Base-by-base conservation (phyloP, 2,329 filamentous ascomycete genomes). In the Zalaria sp. region DNA sequence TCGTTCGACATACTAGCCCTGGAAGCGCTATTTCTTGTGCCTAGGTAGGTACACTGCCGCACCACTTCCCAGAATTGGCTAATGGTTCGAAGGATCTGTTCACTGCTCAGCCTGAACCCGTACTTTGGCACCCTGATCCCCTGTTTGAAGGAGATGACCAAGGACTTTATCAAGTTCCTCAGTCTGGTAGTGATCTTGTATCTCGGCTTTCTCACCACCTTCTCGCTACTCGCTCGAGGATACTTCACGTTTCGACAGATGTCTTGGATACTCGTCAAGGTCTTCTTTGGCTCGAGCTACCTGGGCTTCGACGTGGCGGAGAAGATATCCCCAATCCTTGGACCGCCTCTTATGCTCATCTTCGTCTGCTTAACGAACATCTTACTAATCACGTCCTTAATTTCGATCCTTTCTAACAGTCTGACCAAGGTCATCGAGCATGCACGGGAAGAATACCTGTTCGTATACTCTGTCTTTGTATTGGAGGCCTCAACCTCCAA, bases 91-190 rank as follows among this genome's bases (percentile, higher is more conserved):
- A 80, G 84, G 46, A 82, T 93, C 50, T 93, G 82, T 63, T 93
- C 87, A 9, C 73, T 95, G 40, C 71, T 94, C 47, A 89, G 83
- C 56, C 62, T 95, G 48, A 86, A 86, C 52, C 84, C 85, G 1
- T 94, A 93, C 57, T 95, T 91, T 72, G 88, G 85, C 35, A 91
- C 83, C 1, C 61, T 91, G 32, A 88, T 95, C 45, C 88, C 87
- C 0, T 93, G 88, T 48, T 70, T 95, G 39, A 91, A 91, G 57
- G 85, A 89, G 58, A 95, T 95, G 88, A 44, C 34, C 34, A 31
- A 27, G 60, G 86, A 93, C 57, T 94, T 94, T 57, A 61, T 88
- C 58, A 88, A 88, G 54, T 93, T 91, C 46, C 57, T 77, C 43
- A 81, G 84, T 1, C 71, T 89, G 26, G 83, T 93, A 35, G 66